A percentile compares a stretch with the other conserved stretches of the same genome.
phyloP scores from a whole-genome alignment of 306 rosid species.

The Malus sieversii region DNA sequence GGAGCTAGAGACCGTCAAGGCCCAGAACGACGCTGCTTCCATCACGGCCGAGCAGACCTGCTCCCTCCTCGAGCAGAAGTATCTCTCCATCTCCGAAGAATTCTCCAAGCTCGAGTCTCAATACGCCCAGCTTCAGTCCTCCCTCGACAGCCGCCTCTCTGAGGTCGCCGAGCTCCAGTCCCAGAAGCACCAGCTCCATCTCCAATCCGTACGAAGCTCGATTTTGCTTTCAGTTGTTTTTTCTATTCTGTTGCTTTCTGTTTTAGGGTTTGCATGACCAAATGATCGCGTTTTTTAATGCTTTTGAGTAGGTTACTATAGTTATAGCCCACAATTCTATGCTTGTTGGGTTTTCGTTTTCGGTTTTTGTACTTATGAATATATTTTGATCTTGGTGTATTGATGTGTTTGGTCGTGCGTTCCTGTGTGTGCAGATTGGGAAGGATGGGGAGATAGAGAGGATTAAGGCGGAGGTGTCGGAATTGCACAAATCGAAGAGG shows the following conservation, averaged over 20 bases:
- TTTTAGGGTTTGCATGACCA: neutral
- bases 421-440: conserved; percentile 47
- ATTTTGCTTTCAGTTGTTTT: neutral
- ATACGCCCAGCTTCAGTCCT: conserved; percentile 51
- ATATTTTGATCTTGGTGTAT: neutral
- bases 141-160: conserved; percentile 43
- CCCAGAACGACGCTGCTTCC: conserved; percentile 68
- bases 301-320: neutral
- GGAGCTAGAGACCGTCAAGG: conserved; percentile 75
- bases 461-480: conserved; percentile 56
- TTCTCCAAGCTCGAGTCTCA: conserved; percentile 69
- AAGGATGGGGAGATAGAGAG: conserved; percentile 84
- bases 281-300: neutral
- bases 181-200: conserved; percentile 47
- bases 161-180: conserved; percentile 56
- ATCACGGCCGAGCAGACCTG: conserved; percentile 96
- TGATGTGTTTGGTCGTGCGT: neutral
- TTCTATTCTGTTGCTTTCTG: neutral
- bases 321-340: neutral
- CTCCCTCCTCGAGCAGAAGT: conserved; percentile 90
- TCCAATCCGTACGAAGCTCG: conserved; percentile 45
- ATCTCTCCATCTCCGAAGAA: conserved; percentile 57
- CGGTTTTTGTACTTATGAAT: neutral
- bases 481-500: conserved; percentile 80
- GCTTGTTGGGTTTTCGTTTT: neutral